phyloP scores from a whole-genome alignment of 2,329 filamentous ascomycete species.

The Myriosclerotinia duriaeana region DNA sequence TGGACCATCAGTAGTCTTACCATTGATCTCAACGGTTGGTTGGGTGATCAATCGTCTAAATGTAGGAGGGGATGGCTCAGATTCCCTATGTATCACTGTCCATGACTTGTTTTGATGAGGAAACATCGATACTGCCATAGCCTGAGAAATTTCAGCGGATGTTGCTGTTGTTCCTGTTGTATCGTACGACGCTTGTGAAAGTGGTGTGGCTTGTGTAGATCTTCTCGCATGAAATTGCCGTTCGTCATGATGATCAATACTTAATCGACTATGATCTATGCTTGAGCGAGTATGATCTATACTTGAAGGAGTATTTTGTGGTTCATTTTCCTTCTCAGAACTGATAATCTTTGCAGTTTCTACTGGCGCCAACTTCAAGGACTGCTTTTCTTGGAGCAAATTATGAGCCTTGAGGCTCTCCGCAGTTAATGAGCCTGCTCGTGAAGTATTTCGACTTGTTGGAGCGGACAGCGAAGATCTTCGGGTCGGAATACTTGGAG shows the following conservation, averaged over 20 bases:
- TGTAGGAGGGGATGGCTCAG: slow-evolving; percentile 15
- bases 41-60: slow-evolving; percentile 24
- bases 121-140: slow-evolving; percentile 60
- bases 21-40: slow-evolving; percentile 37
- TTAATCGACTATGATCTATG: slow-evolving; percentile 54
- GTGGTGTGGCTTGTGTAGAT: slow-evolving; percentile 59
- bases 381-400: slow-evolving; percentile 36
- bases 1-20: slow-evolving; percentile 45
- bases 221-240: slow-evolving; percentile 47
- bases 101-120: slow-evolving; percentile 62
- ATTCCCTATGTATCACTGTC: slow-evolving; percentile 18
- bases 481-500: slow-evolving; percentile 56
- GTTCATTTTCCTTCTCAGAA: slow-evolving; percentile 28
- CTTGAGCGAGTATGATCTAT: no score
- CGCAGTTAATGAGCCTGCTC: slow-evolving; percentile 56
- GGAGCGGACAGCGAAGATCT: slow-evolving; percentile 63
- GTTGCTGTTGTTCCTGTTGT: slow-evolving; percentile 54
- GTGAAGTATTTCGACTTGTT: slow-evolving; percentile 57
- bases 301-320: slow-evolving; percentile 24
- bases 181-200: slow-evolving; percentile 61
- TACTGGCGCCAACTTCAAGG: slow-evolving; percentile 20
- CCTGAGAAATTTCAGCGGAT: slow-evolving; percentile 60
- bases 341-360: slow-evolving; percentile 19
- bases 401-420: slow-evolving; percentile 60
- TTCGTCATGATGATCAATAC: slow-evolving; percentile 15